Evolutionary conservation across 495 filamentous ascomycete species (phyloP), one percentile per base, ranked within the genome.

Genomic region (Melanomma pulvis-pyrius): DNA sequence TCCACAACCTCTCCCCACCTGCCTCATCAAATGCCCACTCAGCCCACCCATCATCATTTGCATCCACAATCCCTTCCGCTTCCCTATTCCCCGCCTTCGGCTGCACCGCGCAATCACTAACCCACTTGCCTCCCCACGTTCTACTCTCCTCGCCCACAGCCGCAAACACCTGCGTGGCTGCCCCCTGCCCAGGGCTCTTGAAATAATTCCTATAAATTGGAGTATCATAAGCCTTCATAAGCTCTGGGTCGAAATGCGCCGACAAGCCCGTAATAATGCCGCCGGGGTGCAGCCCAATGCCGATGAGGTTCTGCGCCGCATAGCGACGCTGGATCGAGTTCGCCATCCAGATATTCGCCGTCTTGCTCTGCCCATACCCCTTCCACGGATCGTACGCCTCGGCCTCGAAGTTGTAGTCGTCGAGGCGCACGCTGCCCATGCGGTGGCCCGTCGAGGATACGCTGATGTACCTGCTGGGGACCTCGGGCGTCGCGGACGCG

Each of bases 131-230:
- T 0, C 79, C 77, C 44, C 61, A 73, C 0, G 74, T 50, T 15
- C 81, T 75, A 48, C 66, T 70, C 6, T 71, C 74, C 66, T 69
- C 77, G 0, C 68, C 68, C 28, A 79, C 51, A 1, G 80, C 81
- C 15, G 73, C 79, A 67, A 67, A 79, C 0, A 81, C 73, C 0
- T 64, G 76, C 4, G 80, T 82, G 6, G 81, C 79, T 28, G 76
- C 75, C 1, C 75, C 80, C 48, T 65, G 54, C 12, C 51, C 67
- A n/a, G 21, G 1, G 30, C 44, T 67, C 53, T 73, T 73, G 25
- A 67, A 39, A 24, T 56, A 26, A 5, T n/a, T 46, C 28, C 28
- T 13, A 19, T 62, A 24, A 4, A 48, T 41, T 29, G 61, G 57
- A 11, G 25, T 56, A 5, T 59, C 28, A 30, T 56, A 65, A 61